phyloP scores from a whole-genome alignment of 2,329 filamentous ascomycete genomes.

The Didymella sp. region DNA sequence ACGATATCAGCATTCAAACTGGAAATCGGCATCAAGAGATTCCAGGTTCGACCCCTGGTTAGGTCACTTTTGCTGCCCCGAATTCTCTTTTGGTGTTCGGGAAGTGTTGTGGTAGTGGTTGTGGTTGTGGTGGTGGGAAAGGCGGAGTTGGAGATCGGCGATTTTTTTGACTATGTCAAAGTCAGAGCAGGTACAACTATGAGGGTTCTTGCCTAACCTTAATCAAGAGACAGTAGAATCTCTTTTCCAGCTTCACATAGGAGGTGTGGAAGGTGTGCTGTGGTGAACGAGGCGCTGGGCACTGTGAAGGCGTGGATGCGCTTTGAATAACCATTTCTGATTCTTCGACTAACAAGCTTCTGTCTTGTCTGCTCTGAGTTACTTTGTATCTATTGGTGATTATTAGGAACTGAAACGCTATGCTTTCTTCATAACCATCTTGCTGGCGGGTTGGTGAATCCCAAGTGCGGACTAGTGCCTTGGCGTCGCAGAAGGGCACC shows the following conservation, averaged over 20 bases:
- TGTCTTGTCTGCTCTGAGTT: no score
- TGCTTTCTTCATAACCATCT: not conserved
- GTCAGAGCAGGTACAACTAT: not conserved
- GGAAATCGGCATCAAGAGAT: conserved; percentile 33
- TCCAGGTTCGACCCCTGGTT: conserved; percentile 19
- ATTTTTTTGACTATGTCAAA: not conserved
- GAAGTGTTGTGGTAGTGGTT: not conserved
- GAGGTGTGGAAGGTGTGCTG: not conserved
- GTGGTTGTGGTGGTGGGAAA: not conserved
- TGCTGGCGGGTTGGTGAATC: not conserved
- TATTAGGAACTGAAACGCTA: no score
- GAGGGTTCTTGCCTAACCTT: not conserved
- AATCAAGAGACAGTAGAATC: no score
- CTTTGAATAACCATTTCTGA: not conserved
- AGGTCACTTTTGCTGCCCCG: not conserved
- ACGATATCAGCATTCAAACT: no score
- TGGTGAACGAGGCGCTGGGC: not conserved
- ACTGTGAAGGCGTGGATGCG: not conserved
- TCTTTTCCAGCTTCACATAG: not conserved
- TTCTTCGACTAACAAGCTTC: not conserved
- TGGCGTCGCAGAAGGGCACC: not conserved
- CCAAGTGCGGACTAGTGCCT: not conserved
- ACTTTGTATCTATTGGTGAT: no score
- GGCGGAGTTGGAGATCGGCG: not conserved
- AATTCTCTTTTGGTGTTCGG: not conserved